phyloP scores from a whole-genome alignment of 2,329 filamentous ascomycete species.

The Monosporascus cannonballus region DNA sequence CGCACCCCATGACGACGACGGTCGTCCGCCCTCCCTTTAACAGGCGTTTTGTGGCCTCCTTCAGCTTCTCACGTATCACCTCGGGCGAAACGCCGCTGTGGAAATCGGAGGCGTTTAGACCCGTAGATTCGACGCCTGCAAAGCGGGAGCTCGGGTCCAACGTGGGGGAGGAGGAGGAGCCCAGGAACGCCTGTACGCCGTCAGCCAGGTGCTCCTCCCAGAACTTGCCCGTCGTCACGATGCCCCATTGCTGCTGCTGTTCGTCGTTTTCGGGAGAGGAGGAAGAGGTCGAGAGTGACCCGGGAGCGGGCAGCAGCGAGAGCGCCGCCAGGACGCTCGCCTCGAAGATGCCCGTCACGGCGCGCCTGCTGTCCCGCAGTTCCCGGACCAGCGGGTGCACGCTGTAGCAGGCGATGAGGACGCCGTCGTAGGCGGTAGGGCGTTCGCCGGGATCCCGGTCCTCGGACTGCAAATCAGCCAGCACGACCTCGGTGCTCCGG shows the following conservation, averaged over 20 bases:
- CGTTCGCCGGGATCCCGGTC: conserved; percentile 18
- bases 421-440: conserved; percentile 55
- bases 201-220: conserved; percentile 70
- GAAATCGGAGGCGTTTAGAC: conserved; percentile 72
- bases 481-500: conserved; percentile 56
- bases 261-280: not conserved
- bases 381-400: conserved; percentile 68
- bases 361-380: conserved; percentile 36
- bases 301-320: conserved; percentile 34
- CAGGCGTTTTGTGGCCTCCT: conserved; percentile 61
- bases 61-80: conserved; percentile 60
- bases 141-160: conserved; percentile 45
- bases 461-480: conserved; percentile 42
- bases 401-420: conserved; percentile 85
- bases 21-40: conserved; percentile 50
- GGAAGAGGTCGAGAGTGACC: conserved; percentile 18
- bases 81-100: conserved; percentile 61
- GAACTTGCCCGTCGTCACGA: conserved; percentile 79
- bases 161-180: conserved; percentile 32
- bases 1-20: conserved; percentile 79
- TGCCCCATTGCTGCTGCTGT: conserved; percentile 59
- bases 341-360: conserved; percentile 82
- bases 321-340: conserved; percentile 65
- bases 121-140: conserved; percentile 76
- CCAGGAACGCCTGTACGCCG: conserved; percentile 61